phyloP scores from a whole-genome alignment of 345 rosid genomes.

The Xanthoceras sorbifolium region DNA sequence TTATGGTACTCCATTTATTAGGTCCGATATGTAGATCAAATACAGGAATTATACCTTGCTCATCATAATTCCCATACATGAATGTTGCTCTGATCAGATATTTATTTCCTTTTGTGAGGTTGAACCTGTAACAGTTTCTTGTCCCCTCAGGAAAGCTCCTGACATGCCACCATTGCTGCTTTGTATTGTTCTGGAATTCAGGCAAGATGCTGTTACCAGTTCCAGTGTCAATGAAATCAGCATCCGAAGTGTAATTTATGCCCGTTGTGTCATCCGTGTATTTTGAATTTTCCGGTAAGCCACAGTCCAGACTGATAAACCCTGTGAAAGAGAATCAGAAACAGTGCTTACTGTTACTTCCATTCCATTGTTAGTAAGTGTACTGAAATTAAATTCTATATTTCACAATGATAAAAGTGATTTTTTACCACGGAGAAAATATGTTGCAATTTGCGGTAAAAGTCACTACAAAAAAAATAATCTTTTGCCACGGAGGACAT shows the following conservation, averaged over 20 bases:
- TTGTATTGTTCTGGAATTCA: neutral
- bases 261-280: neutral
- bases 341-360: neutral
- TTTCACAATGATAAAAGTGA: no score
- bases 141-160: constrained; percentile 25
- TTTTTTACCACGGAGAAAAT: no score
- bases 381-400: neutral
- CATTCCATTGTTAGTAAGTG: neutral
- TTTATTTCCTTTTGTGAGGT: neutral
- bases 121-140: constrained; percentile 24
- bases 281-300: neutral
- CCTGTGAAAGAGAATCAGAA: constrained; percentile 13
- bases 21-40: constrained; percentile 26
- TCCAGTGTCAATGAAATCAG: constrained; percentile 14
- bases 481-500: no score
- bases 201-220: neutral
- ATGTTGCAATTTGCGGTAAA: no score
- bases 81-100: constrained; percentile 22
- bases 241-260: constrained; percentile 21
- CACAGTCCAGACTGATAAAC: constrained; percentile 29
- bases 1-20: constrained; percentile 17
- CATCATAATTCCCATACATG: constrained; percentile 23
- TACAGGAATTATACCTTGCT: neutral
- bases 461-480: no score
- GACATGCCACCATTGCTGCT: neutral